Base-by-base conservation (phyloP, 805 yeast genomes). In the Kodamaea fukazawae region DNA sequence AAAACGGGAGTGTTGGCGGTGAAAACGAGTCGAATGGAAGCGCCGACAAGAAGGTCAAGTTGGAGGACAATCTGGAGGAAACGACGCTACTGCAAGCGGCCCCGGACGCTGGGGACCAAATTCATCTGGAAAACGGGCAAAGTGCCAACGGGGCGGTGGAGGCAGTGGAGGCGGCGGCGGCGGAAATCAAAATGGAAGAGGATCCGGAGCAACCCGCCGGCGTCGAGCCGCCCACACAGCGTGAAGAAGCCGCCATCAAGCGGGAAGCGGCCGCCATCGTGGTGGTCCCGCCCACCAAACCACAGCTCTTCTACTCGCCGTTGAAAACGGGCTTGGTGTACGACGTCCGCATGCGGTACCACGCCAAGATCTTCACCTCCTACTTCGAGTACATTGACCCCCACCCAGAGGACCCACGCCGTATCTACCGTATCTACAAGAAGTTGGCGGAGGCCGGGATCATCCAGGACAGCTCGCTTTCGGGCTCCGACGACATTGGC, bases 391-490 rank as follows among this genome's bases (percentile, higher is more conserved):
- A 91, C 62, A 87, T 91, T 38, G 99, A 93, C 57, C 99, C 98
- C 2, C 99, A 93, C 58, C 99, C 99, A 4, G 99, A 93, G 60
- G 99, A 93, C 57, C 99, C 99, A 8, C 75, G 99, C 46, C 79
- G 99, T 50, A 90, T 91, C 27, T 93, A 90, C 63, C 75, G 98
- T 41, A 86, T 93, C 34, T 93, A 93, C 67, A 89, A 93, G 64
- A 84, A 86, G 30, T 73, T 93, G 32, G 97, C 96, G 0, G 97
- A 93, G 56, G 89, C 93, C 28, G 99, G 99, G 0, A 71, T 93
- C 11, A 83, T 93, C 41, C 76, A 69, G 27, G 97, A 91, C 57
- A 83, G 87, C 11, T 75, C 84, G 7, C 67, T 89, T 36, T 75
- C 84, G 2, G 90, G 86, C 5, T 62, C 75, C 5, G 85, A 82